These are phyloP conservation scores for Mycosphaerella arachidis DNA, from an alignment of 2,329 filamentous ascomycete species.

Conservation along the genomic window DNA sequence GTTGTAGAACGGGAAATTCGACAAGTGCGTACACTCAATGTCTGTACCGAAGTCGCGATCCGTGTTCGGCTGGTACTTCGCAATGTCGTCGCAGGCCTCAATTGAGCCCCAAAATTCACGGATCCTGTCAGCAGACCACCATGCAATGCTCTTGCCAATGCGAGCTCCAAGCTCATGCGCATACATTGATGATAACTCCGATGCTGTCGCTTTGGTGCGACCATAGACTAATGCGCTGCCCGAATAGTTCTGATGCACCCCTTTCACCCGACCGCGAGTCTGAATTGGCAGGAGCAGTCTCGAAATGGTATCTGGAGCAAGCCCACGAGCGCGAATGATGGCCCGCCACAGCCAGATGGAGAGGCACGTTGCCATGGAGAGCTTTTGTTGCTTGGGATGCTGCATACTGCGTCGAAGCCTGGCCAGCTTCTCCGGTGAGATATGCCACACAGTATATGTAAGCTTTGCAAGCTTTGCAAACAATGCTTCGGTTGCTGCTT, in stretches of 20 bases:
- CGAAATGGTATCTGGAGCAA: conserved; percentile 5
- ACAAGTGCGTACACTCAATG: conserved; percentile 11
- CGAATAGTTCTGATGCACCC: conserved; percentile 11
- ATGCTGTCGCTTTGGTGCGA: conserved; percentile 11
- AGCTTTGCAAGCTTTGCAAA: conserved; percentile 6
- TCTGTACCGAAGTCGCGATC: conserved; percentile 15
- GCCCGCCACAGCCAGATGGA: conserved; percentile 11
- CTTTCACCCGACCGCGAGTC: conserved; percentile 11
- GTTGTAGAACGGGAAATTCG: conserved; percentile 9
- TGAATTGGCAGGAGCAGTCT: conserved; percentile 8
- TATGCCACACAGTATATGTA: conserved; percentile 8
- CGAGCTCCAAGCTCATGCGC: conserved; percentile 4
- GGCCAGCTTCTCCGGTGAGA: conserved; percentile 6
- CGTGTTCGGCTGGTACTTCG: conserved; percentile 10
- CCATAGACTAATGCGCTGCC: conserved; percentile 16
- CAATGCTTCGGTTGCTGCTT: conserved; percentile 2
- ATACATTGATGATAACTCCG: conserved; percentile 3
- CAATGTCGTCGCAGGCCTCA: conserved; percentile 6
- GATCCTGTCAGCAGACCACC: conserved; percentile 12
- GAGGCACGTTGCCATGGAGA: conserved; percentile 11
- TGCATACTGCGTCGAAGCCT: conserved; percentile 7
- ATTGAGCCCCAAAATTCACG: conserved; percentile 18
- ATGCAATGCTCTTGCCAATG: conserved; percentile 11
- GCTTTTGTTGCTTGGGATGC: conserved; percentile 1
- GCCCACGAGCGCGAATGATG: conserved; percentile 7